phyloP scores from a whole-genome alignment of 2,329 filamentous ascomycete species.

The Alternaria metachromatica region DNA sequence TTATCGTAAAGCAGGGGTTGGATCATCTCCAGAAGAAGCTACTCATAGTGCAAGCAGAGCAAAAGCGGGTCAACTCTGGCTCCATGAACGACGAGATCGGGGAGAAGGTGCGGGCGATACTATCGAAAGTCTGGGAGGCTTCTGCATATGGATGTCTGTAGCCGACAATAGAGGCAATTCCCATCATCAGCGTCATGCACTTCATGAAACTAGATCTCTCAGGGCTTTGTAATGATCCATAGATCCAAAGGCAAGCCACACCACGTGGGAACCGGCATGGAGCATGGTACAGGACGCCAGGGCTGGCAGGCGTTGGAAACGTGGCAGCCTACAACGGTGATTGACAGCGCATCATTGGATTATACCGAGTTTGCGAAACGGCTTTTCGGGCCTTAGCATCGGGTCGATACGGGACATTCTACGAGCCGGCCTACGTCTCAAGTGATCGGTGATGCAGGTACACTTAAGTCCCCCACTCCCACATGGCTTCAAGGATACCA shows the following conservation, averaged over 20 bases:
- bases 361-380: neutral
- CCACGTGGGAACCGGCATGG: neutral
- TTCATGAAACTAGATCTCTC: neutral
- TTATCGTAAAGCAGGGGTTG: neutral
- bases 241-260: neutral
- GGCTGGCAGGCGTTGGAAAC: neutral
- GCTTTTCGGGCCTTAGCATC: neutral
- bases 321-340: neutral
- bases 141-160: neutral
- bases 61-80: neutral
- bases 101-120: neutral
- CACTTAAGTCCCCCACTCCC: neutral
- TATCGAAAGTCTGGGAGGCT: neutral
- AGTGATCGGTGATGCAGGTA: neutral
- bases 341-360: neutral
- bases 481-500: neutral
- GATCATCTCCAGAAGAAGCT: neutral
- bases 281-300: neutral
- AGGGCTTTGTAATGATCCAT: neutral
- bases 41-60: neutral
- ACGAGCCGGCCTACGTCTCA: neutral
- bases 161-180: neutral
- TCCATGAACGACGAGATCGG: neutral
- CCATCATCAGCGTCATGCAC: neutral
- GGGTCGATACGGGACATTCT: neutral